A percentile compares a stretch with the other conserved stretches of the same genome.
phyloP scores from a whole-genome alignment of 306 rosid genomes.

The Cicer bijugum region DNA sequence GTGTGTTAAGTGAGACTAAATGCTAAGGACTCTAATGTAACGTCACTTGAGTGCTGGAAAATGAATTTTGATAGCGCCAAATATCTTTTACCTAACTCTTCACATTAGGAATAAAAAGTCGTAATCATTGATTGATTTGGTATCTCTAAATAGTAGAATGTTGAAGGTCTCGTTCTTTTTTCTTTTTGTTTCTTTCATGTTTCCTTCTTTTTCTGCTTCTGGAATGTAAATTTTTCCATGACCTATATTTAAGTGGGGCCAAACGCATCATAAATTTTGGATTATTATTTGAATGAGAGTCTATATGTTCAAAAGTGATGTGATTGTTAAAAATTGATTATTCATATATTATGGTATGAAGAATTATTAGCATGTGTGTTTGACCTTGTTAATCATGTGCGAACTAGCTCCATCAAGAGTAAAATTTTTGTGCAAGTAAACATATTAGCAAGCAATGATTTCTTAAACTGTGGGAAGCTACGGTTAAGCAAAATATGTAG shows the following conservation, averaged over 20 bases:
- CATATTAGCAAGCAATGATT: no score
- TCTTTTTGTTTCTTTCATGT: not conserved
- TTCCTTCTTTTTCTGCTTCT: not conserved
- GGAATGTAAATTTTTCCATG: not conserved
- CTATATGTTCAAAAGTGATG: not conserved
- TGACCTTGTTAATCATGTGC: no score
- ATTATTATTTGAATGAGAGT: constrained; percentile 2
- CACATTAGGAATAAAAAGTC: not conserved
- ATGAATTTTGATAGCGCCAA: not conserved
- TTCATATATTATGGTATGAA: no score
- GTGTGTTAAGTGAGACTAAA: not conserved
- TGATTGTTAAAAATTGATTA: no score
- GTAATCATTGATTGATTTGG: not conserved
- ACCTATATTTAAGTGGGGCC: not conserved
- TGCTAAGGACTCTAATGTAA: no score
- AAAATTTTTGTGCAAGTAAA: no score
- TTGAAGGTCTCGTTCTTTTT: not conserved
- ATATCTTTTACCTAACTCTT: not conserved
- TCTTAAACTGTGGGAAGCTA: no score
- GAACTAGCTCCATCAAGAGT: no score
- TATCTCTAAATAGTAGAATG: not conserved
- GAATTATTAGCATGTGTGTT: no score
- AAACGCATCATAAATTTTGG: not conserved
- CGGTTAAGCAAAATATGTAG: no score
- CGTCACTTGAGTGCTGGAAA: not conserved